Evolutionary conservation across 2,329 filamentous ascomycete species (phyloP), one percentile per base, ranked within the genome.

Genomic region (Microsporum canis): DNA sequence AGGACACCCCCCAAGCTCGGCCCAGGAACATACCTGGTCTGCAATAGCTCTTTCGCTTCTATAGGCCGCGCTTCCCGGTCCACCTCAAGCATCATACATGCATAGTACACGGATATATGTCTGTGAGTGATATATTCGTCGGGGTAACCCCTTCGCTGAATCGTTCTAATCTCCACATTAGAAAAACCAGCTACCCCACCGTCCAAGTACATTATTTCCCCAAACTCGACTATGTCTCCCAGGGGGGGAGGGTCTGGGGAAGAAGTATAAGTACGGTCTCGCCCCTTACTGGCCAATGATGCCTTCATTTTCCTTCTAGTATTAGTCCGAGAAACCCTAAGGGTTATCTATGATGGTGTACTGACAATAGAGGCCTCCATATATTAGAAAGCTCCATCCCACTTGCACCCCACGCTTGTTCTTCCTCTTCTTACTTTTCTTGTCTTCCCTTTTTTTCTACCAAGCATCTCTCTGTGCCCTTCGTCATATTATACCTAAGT

Each of bases 191-290:
- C 33, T 36, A 17, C 51, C 51, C 51, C 51, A 55, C 51, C 31
- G 31, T 23, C 45, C 45, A 51, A 55, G 51, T n/a, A 55, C 29
- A 36, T 55, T 55, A 55, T 55, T 55, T 55, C 51, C 51, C 51
- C 51, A 55, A 51, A 55, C 51, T 55, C 31, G 51, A 53, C 29
- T 31, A 23, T 29, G 2, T 14, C 27, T 23, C 17, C n/a, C 17
- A 43, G 39, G n/a, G n/a, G 17, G 6, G 33, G 31, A 14, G 49
- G 12, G 51, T 55, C 51, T 55, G 51, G 51, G 51, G 51, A 55
- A 55, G 51, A 55, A 51, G 51, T 36, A 55, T 55, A 55, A 34
- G 51, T 55, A 55, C 51, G 51, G 51, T 36, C 51, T 55, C 31
- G 51, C 51, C 51, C 29, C 51, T 55, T 36, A 34, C 51, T 55